Percentiles rank a stretch among this genome's conserved stretches.
phyloP scores from a whole-genome alignment of 2,329 filamentous ascomycete species.

The Stachybotrys chartarum region DNA sequence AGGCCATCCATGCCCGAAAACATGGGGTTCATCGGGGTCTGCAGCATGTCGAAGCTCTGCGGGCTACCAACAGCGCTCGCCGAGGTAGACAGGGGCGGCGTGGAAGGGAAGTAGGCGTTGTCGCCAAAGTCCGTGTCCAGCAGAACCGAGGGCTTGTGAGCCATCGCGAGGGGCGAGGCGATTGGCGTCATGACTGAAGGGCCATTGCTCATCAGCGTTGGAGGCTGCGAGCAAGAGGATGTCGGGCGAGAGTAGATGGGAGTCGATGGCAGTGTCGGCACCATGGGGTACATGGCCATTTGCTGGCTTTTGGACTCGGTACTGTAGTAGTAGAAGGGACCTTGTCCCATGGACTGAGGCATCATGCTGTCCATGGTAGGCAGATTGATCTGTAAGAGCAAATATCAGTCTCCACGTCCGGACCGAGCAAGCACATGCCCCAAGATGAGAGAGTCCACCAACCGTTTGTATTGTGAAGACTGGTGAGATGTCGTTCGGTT shows the following conservation, averaged over 20 bases:
- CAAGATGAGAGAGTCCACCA: not conserved
- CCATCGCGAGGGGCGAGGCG: constrained; percentile 66
- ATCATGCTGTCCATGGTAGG: constrained; percentile 59
- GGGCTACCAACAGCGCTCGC: constrained; percentile 85
- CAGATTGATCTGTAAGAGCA: constrained; percentile 5
- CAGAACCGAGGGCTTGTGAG: constrained; percentile 71
- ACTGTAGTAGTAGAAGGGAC: constrained; percentile 82
- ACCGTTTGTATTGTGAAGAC: constrained; percentile 8
- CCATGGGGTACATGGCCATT: constrained; percentile 45
- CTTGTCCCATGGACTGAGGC: constrained; percentile 59
- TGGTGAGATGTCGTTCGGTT: constrained; percentile 9
- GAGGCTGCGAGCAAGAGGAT: constrained; percentile 57
- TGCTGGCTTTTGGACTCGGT: constrained; percentile 66
- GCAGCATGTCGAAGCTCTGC: constrained; percentile 66
- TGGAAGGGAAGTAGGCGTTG: constrained; percentile 72
- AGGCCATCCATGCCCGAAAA: constrained; percentile 67
- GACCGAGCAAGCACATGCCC: too few species aligned
- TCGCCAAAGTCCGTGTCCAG: constrained; percentile 69
- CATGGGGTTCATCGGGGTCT: constrained; percentile 75
- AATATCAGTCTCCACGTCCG: not conserved
- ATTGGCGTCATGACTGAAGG: constrained; percentile 64
- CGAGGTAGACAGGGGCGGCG: constrained; percentile 77
- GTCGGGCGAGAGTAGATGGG: constrained; percentile 59
- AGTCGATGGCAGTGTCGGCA: constrained; percentile 53
- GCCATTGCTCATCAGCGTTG: constrained; percentile 48